Conservation (phyloP, 108 stramenopile genomes). For the Nitzschia inconspicua region DNA sequence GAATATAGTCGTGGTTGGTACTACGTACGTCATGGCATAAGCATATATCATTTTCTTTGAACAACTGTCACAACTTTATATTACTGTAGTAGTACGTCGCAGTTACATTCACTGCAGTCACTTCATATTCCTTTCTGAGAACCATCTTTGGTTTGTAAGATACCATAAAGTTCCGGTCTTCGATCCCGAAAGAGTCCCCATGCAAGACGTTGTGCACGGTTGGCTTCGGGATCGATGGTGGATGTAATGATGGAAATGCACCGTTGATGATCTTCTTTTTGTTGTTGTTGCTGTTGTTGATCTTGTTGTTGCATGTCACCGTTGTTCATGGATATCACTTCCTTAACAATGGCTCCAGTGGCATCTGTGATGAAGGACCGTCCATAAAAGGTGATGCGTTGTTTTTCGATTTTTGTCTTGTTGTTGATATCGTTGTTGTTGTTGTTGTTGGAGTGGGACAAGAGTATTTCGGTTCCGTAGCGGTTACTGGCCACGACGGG, state of each 20-base stretch:
- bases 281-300: too few relatives aligned
- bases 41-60: too few relatives aligned
- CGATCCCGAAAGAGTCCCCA: slow-evolving; percentile 75
- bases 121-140: too few relatives aligned
- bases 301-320: too few relatives aligned
- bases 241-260: slow-evolving; percentile 23
- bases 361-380: slow-evolving; percentile 56
- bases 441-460: slow-evolving; percentile 14
- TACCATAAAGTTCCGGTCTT: slow-evolving; percentile 58
- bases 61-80: too few relatives aligned
- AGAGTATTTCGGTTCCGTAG: slow-evolving; percentile 50
- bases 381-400: slow-evolving; percentile 65
- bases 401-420: too few relatives aligned
- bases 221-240: slow-evolving; percentile 24
- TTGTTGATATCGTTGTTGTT: too few relatives aligned
- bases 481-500: slow-evolving; percentile 64
- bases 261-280: too few relatives aligned
- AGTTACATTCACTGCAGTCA: too few relatives aligned
- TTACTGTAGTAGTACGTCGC: too few relatives aligned
- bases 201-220: slow-evolving; percentile 37
- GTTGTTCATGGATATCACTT: slow-evolving; percentile 10
- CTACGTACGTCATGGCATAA: too few relatives aligned
- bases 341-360: slow-evolving; percentile 42
- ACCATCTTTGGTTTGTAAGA: slow-evolving; percentile 57
- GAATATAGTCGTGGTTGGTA: too few relatives aligned